Conservation (phyloP, 2,329 filamentous ascomycete species). For the Davidsoniella eucalypti region DNA sequence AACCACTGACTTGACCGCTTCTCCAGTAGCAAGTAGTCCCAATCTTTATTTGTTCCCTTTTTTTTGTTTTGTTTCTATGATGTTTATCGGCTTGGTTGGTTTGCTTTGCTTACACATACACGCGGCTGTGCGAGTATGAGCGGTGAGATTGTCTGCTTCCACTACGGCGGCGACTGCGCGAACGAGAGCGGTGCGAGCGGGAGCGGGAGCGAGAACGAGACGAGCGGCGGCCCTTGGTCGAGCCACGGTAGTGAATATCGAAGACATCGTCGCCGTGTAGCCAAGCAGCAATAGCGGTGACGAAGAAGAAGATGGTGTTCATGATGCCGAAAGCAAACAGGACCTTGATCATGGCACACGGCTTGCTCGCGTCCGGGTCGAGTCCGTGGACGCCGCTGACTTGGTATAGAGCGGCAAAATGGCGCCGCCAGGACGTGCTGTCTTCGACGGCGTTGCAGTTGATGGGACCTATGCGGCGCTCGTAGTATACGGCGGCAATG, state of each 20-base stretch:
- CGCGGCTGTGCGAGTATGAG: constrained; percentile 33
- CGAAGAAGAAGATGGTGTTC: constrained; percentile 64
- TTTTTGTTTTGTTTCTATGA: too few species aligned
- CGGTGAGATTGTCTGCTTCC: constrained; percentile 26
- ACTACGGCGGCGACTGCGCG: constrained; percentile 23
- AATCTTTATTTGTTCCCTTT: too few species aligned
- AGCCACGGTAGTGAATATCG: constrained; percentile 30
- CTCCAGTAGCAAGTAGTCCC: too few species aligned
- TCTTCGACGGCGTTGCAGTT: constrained; percentile 49
- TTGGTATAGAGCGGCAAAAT: constrained; percentile 45
- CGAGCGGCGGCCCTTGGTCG: constrained; percentile 21
- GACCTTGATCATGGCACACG: constrained; percentile 84
- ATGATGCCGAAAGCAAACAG: constrained; percentile 82
- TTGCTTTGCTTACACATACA: constrained; percentile 29
- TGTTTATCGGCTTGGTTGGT: background rate
- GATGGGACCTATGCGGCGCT: constrained; percentile 41
- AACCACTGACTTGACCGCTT: background rate
- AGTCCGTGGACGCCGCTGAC: constrained; percentile 33
- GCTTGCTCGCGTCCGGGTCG: constrained; percentile 47
- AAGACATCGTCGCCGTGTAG: constrained; percentile 29
- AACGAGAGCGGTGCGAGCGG: constrained; percentile 25
- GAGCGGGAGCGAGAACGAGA: constrained; percentile 15
- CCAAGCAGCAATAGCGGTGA: constrained; percentile 56
- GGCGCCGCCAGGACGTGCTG: constrained; percentile 31
- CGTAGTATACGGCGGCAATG: constrained; percentile 43